A percentile compares a stretch with the other conserved stretches of the same genome.
phyloP scores from a whole-genome alignment of 73 alveolate genomes.

The Effrenium voratum region DNA sequence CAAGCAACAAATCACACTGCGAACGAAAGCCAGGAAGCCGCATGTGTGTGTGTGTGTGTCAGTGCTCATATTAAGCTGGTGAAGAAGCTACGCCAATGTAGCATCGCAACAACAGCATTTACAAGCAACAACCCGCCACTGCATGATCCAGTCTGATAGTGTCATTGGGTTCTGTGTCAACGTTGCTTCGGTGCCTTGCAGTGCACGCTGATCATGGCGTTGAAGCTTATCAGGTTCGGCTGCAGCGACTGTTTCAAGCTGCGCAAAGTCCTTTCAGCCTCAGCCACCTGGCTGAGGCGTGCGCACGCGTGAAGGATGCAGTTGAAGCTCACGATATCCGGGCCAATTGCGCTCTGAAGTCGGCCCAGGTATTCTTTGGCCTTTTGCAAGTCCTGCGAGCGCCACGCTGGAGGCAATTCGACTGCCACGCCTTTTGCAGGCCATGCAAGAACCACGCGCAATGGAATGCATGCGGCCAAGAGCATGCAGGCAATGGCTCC shows the following conservation, averaged over 20 bases:
- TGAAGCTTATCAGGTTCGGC: slow-evolving; percentile 28
- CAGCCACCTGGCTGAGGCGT: slow-evolving; percentile 8
- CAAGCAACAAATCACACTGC: too few relatives aligned
- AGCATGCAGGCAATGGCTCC: neutral
- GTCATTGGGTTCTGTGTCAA: too few relatives aligned
- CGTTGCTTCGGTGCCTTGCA: slow-evolving; percentile 24
- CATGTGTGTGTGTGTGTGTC: too few relatives aligned
- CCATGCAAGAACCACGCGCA: too few relatives aligned
- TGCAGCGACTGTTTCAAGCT: neutral
- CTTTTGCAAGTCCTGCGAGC: neutral
- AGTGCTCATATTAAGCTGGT: too few relatives aligned
- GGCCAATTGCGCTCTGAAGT: neutral
- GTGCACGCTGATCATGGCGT: neutral
- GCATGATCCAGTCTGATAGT: too few relatives aligned
- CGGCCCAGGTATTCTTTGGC: slow-evolving; percentile 1
- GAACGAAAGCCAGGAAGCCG: too few relatives aligned
- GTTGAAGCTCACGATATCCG: slow-evolving; percentile 40
- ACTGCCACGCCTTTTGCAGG: neutral
- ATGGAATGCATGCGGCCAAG: too few relatives aligned
- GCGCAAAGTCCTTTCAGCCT: neutral
- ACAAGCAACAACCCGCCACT: too few relatives aligned
- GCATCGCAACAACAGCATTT: too few relatives aligned
- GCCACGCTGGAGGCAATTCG: neutral
- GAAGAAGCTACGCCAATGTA: too few relatives aligned
- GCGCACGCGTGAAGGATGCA: slow-evolving; percentile 46